Evolutionary conservation across 2,329 filamentous ascomycete species (phyloP).

Genomic region (Ambrosiella beaveri): DNA sequence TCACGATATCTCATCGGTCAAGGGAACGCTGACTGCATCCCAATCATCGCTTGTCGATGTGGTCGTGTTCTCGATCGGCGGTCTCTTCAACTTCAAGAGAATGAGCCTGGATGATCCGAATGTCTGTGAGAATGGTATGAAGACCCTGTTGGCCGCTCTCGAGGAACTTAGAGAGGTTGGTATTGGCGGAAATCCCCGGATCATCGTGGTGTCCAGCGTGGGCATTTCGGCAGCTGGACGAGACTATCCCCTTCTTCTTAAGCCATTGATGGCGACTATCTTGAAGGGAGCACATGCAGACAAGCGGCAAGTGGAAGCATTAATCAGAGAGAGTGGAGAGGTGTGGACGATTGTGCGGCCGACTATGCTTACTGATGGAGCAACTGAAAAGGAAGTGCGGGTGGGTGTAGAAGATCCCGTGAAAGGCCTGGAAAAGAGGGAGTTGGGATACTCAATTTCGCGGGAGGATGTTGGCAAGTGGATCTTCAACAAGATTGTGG

Average conservation of each 20-base stretch:
- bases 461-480: constrained; percentile 31
- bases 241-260: constrained; percentile 27
- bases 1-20: constrained; percentile 24
- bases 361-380: constrained; percentile 21
- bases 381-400: constrained; percentile 18
- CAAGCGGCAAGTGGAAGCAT: constrained; percentile 30
- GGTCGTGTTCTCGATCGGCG: constrained; percentile 32
- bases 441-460: constrained; percentile 30
- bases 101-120: constrained; percentile 27
- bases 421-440: constrained; percentile 19
- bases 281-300: constrained; percentile 28
- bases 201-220: constrained; percentile 24
- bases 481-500: constrained; percentile 26
- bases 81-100: constrained; percentile 18
- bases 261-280: constrained; percentile 27
- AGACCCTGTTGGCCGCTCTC: constrained; percentile 25
- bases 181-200: constrained; percentile 18
- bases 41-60: constrained; percentile 24
- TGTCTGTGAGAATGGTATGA: constrained; percentile 30
- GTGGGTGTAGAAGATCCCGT: constrained; percentile 25
- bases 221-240: constrained; percentile 22
- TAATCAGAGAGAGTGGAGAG: constrained; percentile 18
- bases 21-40: constrained; percentile 20
- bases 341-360: constrained; percentile 24
- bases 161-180: constrained; percentile 17